A percentile compares a stretch with the other conserved stretches of the same genome.
phyloP scores from a whole-genome alignment of 495 filamentous ascomycete genomes.

The Pyrenula massariospora region DNA sequence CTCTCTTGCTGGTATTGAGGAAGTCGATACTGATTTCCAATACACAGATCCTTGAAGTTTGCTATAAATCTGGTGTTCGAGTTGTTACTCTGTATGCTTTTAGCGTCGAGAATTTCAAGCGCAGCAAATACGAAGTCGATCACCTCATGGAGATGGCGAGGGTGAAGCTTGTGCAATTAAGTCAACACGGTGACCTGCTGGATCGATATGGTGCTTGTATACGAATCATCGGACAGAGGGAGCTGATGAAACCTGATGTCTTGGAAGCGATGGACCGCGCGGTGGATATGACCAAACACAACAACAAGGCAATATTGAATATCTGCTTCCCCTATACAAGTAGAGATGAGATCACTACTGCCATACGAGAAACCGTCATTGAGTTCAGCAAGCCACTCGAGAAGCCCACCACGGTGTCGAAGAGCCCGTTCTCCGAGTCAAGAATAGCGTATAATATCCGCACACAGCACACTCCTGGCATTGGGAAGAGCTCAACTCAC shows the following conservation, averaged over 20 bases:
- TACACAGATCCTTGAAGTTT: constrained; percentile 79
- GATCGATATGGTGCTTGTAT: constrained; percentile 87
- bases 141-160: constrained; percentile 97
- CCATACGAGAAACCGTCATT: constrained; percentile 73
- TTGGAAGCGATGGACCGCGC: constrained; percentile 76
- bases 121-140: constrained; percentile 95
- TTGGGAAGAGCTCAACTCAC: constrained; percentile 2
- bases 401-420: constrained; percentile 21
- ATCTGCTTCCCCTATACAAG: constrained; percentile 97
- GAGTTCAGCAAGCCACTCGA: constrained; percentile 60
- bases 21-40: too few species aligned
- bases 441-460: constrained; percentile 79
- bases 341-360: constrained; percentile 88
- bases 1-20: too few species aligned
- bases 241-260: constrained; percentile 74
- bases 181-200: constrained; percentile 84
- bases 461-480: constrained; percentile 18
- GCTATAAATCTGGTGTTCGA: constrained; percentile 88
- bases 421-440: constrained; percentile 69
- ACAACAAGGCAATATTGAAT: constrained; percentile 76
- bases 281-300: constrained; percentile 68
- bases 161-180: constrained; percentile 78
- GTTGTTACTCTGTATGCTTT: constrained; percentile 97
- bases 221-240: constrained; percentile 68
- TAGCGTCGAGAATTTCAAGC: constrained; percentile 97